Conservation (phyloP, 2,329 filamentous ascomycete species). For the Hymenoscyphus scutula region DNA sequence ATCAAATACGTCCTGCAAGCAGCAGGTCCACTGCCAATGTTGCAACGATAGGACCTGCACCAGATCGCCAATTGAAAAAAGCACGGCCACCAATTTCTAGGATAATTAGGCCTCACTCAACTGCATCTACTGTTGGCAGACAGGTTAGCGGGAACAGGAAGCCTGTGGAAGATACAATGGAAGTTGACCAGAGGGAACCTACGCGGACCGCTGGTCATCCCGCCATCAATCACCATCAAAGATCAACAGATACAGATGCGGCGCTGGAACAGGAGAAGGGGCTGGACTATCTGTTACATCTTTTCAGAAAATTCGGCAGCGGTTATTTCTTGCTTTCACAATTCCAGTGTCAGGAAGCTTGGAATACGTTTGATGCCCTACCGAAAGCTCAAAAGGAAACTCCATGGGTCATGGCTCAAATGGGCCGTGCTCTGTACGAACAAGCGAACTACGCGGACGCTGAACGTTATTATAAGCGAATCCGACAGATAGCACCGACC, state of each 20-base stretch:
- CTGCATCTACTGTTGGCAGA: conserved; percentile 71
- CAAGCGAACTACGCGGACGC: conserved; percentile 82
- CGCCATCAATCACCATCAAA: conserved; percentile 29
- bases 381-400: conserved; percentile 78
- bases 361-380: conserved; percentile 70
- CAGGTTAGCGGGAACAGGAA: conserved; percentile 91
- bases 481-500: conserved; percentile 77
- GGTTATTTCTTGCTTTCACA: conserved; percentile 77
- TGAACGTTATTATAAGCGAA: conserved; percentile 78
- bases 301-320: conserved; percentile 76
- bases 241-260: conserved; percentile 47
- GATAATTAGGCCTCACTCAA: conserved; percentile 64
- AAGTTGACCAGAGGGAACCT: conserved; percentile 65
- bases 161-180: conserved; percentile 65
- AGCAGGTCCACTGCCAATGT: conserved; percentile 46
- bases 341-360: conserved; percentile 75
- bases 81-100: conserved; percentile 70
- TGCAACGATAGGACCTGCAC: conserved; percentile 55
- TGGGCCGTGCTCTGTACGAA: conserved; percentile 90
- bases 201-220: conserved; percentile 28
- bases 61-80: conserved; percentile 77
- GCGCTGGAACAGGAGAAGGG: conserved; percentile 68
- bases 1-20: conserved; percentile 62
- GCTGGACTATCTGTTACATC: conserved; percentile 71
- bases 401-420: conserved; percentile 87